Evolutionary conservation across 202 grass and related monocot genomes (phyloP), one percentile per base, ranked within the genome.

Genomic region (Hordeum pubiflorum): DNA sequence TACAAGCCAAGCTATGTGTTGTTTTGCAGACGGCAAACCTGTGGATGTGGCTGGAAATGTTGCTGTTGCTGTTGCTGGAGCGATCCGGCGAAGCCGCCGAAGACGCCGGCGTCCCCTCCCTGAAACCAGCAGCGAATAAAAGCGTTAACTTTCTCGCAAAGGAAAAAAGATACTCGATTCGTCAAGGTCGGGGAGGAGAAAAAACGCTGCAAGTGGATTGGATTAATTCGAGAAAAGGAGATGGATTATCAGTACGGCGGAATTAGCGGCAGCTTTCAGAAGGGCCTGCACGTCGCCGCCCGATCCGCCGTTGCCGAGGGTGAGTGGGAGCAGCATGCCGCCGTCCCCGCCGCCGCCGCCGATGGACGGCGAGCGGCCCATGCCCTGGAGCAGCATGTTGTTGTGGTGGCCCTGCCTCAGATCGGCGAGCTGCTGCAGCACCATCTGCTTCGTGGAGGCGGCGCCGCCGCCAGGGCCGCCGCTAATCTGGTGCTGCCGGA

Each of bases 401-500:
- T 90, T 85, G 2, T 77, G 88, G 71, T 93, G 88, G 5, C 76
- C 70, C 27, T 92, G 87, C 59, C 81, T 72, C 66, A 80, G 37
- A 82, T 86, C 80, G 44, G 86, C 75, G 3, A 93, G 88, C 83
- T 88, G 91, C 80, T 88, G 85, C 85, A 93, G 31, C 76, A 86
- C 69, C 79, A 82, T 82, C 83, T 90, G 83, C 71, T 79, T 87
- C 73, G 67, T 48, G 7, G 88, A 21, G 3, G 36, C 81, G 0
- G 52, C 63, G 5, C 20, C 78, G 55, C 64, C 82, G 15, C 43
- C 76, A 20, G 40, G 54, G 37, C 74, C 79, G 48, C 72, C 84
- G 72, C 84, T 77, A 64, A 94, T 91, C 81, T 94, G 89, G 86
- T 91, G 83, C 81, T 91, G 86, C 86, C 81, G 86, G 56, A 94